Base-by-base conservation (phyloP, 441 rosid genomes). In the Corymbia citriodora region DNA sequence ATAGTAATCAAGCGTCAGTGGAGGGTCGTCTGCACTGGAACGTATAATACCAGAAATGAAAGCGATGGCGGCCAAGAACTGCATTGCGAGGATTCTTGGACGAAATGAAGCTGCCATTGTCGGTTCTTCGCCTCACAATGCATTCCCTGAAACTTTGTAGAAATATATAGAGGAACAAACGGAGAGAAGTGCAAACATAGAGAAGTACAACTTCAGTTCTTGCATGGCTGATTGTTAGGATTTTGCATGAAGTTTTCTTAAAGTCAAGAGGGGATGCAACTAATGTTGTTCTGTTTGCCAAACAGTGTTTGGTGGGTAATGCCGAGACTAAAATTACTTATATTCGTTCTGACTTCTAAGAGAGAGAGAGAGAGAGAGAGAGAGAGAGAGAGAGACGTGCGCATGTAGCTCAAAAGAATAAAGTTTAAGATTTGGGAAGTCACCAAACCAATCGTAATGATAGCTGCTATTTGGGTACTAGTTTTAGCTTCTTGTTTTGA, bases 241-340 rank as follows among this genome's bases (percentile, higher is more conserved):
- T 92, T 93, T 85, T 88, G 90, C 50, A 92, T 52, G 91, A 91
- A 92, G 55, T 81, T 91, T 93, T 72, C 55, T 55, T 17, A 48
- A 74, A 93, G 99, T 95, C 98, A 94, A 98, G 90, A 92, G 96
- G 89, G 91, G 98, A 95, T 96, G 95, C 98, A 98, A 95, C 99
- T 94, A 97, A 94, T 91, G 90, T 87, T 92, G 94, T 93, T 95
- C 91, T 90, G 97, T 98, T 33, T 33, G 33, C 33, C 33, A 33
- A 33, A 33, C 33, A 33, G 33, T 33, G 33, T 33, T 96, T 94
- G 98, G 96, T 97, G 98, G 93, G 96, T 90, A 55, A 36, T 89
- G 90, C 94, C 88, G 57, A 92, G 90, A 95, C 97, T 93, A 83
- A 82, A 85, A 82, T 19, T 48, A 23, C 29, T 63, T 63, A 15